Percentiles rank a stretch among this genome's conserved stretches.
Evolutionary conservation across 306 rosid species (phyloP).

Genomic region (Vigna nakashimae): DNA sequence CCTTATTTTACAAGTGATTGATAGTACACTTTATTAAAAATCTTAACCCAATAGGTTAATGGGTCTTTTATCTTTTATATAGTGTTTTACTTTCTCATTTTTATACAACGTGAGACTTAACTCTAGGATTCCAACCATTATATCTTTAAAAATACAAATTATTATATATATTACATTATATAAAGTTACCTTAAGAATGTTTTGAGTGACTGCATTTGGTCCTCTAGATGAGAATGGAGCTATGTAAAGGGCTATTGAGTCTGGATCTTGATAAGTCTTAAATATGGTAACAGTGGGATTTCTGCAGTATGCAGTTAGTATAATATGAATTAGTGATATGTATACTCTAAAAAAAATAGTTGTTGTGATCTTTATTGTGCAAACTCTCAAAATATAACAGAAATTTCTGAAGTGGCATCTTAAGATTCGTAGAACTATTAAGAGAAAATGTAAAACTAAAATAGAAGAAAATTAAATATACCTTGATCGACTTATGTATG

Average conservation of each 20-base stretch:
- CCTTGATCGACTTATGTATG: slow-evolving; percentile 37
- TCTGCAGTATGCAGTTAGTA: not conserved
- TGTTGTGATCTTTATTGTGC: too few species aligned
- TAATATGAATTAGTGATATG: not conserved
- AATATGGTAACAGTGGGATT: slow-evolving; percentile 48
- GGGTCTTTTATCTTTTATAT: too few species aligned
- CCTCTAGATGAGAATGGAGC: slow-evolving; percentile 42
- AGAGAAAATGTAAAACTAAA: too few species aligned
- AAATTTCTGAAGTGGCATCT: too few species aligned
- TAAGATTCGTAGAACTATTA: too few species aligned
- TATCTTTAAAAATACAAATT: not conserved
- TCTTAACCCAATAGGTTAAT: too few species aligned
- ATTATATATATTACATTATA: not conserved
- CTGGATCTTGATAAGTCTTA: slow-evolving; percentile 34
- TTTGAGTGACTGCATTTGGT: not conserved
- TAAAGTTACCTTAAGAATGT: slow-evolving; percentile 6
- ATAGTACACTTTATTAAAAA: too few species aligned
- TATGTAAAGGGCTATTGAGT: slow-evolving; percentile 48
- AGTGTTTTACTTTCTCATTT: too few species aligned
- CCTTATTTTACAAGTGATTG: too few species aligned
- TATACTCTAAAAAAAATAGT: not conserved
- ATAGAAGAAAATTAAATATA: not conserved
- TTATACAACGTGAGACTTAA: too few species aligned
- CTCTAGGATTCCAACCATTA: too few species aligned
- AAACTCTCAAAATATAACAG: too few species aligned